Evolutionary conservation across 768 basidiomycete genomes (phyloP).

Genomic region (Boletus eberwhitei): DNA sequence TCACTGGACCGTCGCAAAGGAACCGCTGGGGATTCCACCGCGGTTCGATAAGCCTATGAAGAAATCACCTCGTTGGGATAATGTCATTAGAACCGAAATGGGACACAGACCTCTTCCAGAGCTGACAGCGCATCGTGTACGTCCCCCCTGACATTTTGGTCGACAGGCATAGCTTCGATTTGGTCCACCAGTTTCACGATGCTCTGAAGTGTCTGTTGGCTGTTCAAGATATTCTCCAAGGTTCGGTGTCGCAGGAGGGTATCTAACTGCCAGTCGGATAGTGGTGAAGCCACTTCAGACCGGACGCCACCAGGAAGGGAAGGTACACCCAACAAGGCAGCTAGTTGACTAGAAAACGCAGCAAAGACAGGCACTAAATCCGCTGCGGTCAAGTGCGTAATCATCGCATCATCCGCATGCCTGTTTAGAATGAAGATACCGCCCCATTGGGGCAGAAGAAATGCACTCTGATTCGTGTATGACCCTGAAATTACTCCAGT

Average conservation of each 20-base stretch:
- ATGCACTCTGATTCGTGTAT: slow-evolving; percentile 55
- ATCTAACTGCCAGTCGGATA: slow-evolving; percentile 81
- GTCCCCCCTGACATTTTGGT: slow-evolving; percentile 68
- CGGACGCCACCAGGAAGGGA: slow-evolving; percentile 48
- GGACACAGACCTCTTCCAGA: slow-evolving; percentile 61
- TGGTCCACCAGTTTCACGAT: slow-evolving; percentile 82
- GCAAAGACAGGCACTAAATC: slow-evolving; percentile 54
- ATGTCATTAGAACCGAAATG: neutral
- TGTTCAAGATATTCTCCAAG: slow-evolving; percentile 62
- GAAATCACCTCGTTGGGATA: slow-evolving; percentile 10
- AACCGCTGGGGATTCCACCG: slow-evolving; percentile 17
- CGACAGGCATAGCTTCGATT: slow-evolving; percentile 92
- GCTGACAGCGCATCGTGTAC: slow-evolving; percentile 67
- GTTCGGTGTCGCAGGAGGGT: slow-evolving; percentile 68
- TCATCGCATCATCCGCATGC: slow-evolving; percentile 25
- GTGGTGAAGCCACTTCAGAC: slow-evolving; percentile 21
- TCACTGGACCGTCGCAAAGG: slow-evolving; percentile 58
- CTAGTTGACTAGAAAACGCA: slow-evolving; percentile 69
- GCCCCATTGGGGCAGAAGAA: slow-evolving; percentile 93
- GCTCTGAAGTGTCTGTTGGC: slow-evolving; percentile 73
- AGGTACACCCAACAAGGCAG: slow-evolving; percentile 79
- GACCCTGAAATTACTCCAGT: slow-evolving; percentile 37
- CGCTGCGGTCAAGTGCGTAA: slow-evolving; percentile 31
- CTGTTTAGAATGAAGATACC: slow-evolving; percentile 79
- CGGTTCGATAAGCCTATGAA: slow-evolving; percentile 23